Conservation (phyloP, 148 eudicot species). For the Camellia lanceoleosa region DNA sequence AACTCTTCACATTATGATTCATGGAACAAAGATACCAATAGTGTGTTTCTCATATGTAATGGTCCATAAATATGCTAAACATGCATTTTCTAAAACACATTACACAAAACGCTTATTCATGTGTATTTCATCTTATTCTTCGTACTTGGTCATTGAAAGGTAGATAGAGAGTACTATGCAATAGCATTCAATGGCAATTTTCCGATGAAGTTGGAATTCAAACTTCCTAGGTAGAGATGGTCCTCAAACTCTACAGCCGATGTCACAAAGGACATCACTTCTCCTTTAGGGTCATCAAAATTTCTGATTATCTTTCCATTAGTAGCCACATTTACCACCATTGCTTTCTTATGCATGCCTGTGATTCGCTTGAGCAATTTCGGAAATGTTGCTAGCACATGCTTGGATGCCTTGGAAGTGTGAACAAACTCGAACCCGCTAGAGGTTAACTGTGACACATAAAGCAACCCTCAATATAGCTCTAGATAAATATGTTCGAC, state of each 20-base stretch:
- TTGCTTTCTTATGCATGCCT: conserved; percentile 41
- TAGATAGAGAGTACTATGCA: not conserved
- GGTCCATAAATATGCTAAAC: too few relatives aligned
- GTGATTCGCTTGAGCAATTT: conserved; percentile 16
- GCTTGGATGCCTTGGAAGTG: conserved; percentile 41
- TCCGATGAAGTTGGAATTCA: conserved; percentile 59
- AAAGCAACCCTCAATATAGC: not conserved
- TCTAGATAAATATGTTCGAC: not conserved
- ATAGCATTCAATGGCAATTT: conserved; percentile 34
- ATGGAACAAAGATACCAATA: too few relatives aligned
- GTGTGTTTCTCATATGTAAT: not conserved
- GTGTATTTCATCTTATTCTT: not conserved
- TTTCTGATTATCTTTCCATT: conserved; percentile 53
- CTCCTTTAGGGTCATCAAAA: conserved; percentile 62
- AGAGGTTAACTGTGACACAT: conserved; percentile 33
- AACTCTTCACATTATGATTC: too few relatives aligned
- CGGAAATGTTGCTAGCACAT: conserved; percentile 50
- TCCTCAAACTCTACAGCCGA: conserved; percentile 70
- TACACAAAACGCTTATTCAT: not conserved
- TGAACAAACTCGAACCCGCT: conserved; percentile 40
- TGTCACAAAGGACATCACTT: conserved; percentile 61
- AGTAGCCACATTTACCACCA: conserved; percentile 52
- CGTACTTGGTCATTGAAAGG: too few relatives aligned
- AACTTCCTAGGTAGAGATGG: conserved; percentile 70
- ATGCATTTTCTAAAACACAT: not conserved